Percentiles rank a stretch among this genome's conserved stretches.
These are phyloP conservation scores for Rusavskia elegans DNA, from an alignment of 495 filamentous ascomycete species.

Conservation along the genomic window DNA sequence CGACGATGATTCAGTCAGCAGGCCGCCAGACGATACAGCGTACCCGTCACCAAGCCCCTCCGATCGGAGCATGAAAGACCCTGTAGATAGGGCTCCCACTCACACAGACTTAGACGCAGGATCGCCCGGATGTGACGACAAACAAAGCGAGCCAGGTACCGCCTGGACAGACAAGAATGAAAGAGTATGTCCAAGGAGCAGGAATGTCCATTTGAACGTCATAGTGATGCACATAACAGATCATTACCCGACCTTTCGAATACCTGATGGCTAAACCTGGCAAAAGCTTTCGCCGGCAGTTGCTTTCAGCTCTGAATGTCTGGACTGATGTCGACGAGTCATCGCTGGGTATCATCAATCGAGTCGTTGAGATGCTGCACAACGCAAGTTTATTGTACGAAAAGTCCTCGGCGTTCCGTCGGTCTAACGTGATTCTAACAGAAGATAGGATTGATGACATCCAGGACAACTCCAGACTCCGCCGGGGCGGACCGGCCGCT, in stretches of 20 bases:
- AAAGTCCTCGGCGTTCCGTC: too few relatives aligned
- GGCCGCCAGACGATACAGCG: not conserved
- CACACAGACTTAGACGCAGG: too few relatives aligned
- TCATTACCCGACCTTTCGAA: conserved; percentile 3
- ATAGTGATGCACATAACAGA: not conserved
- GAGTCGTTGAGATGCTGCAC: conserved; percentile 10
- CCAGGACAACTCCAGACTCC: conserved; percentile 55
- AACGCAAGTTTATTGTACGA: conserved; percentile 12
- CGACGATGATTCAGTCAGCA: not conserved
- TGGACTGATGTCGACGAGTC: conserved; percentile 8
- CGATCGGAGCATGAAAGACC: not conserved
- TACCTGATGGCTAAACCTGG: conserved; percentile 6
- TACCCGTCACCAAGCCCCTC: not conserved
- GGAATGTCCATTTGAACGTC: not conserved
- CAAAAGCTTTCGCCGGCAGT: not conserved
- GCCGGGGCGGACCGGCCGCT: conserved; percentile 76
- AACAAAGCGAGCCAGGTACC: not conserved
- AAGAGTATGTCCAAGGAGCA: conserved; percentile 8
- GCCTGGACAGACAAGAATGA: conserved; percentile 3
- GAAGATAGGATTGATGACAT: conserved; percentile 22
- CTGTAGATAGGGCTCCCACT: not conserved
- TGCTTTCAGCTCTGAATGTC: conserved; percentile 9
- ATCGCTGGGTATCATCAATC: conserved; percentile 5
- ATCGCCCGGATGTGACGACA: not conserved
- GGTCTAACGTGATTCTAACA: too few relatives aligned